Evolutionary conservation across 1,284 basidiomycete species (phyloP).

Genomic region (Irpex sp.): DNA sequence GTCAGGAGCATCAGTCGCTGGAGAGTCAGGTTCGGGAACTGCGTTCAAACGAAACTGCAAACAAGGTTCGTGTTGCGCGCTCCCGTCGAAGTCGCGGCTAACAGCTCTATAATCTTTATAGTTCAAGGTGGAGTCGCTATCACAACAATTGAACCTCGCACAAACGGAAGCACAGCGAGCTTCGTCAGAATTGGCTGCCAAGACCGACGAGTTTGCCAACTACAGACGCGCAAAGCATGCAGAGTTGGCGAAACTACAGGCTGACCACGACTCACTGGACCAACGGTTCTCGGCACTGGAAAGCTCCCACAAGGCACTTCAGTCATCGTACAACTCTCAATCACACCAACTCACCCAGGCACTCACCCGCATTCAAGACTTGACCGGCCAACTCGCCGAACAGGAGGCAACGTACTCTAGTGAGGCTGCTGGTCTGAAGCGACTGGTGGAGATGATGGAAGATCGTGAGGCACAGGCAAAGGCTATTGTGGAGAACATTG

Average conservation of each 20-base stretch:
- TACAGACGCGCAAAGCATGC: constrained; percentile 72
- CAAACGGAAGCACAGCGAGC: constrained; percentile 69
- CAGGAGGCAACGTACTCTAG: constrained; percentile 75
- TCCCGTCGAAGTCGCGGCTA: background rate
- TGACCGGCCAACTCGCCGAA: constrained; percentile 72
- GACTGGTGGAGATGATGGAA: constrained; percentile 79
- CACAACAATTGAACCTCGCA: constrained; percentile 74
- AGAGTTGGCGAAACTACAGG: constrained; percentile 71
- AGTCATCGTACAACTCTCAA: constrained; percentile 64
- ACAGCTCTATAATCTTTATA: constrained; percentile 25
- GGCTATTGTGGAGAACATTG: constrained; percentile 73
- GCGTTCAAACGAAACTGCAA: constrained; percentile 65
- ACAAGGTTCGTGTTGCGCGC: constrained; percentile 44
- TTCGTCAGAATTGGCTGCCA: constrained; percentile 54
- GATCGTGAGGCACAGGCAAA: constrained; percentile 78
- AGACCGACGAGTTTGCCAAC: constrained; percentile 70
- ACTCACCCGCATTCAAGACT: constrained; percentile 65
- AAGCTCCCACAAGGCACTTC: constrained; percentile 64
- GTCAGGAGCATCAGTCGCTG: constrained; percentile 65
- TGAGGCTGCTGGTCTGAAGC: constrained; percentile 68
- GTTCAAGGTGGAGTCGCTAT: constrained; percentile 78
- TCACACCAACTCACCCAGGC: constrained; percentile 68
- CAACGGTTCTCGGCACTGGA: constrained; percentile 61
- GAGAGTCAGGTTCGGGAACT: constrained; percentile 68
- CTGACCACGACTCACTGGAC: constrained; percentile 63